phyloP scores from a whole-genome alignment of 1,139 yeast species.

The Hyphopichia buzzinii region DNA sequence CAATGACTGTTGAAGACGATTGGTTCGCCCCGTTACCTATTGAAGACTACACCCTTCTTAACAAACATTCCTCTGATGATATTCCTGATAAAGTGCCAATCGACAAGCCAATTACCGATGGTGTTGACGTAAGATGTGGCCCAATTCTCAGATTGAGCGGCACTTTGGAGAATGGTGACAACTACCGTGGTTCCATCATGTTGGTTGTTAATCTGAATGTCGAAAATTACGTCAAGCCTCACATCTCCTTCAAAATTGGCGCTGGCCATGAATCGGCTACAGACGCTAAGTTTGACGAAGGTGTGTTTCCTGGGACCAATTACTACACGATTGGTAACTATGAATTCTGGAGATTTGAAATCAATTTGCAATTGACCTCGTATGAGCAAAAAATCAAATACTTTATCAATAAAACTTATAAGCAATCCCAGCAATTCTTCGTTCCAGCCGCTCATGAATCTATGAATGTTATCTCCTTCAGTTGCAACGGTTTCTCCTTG shows the following conservation, averaged over 20 bases:
- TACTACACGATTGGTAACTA: conserved; percentile 49
- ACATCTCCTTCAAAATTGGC: conserved; percentile 39
- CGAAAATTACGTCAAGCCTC: conserved; percentile 29
- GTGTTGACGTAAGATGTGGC: conserved; percentile 64
- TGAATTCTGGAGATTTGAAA: conserved; percentile 61
- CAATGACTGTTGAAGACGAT: conserved; percentile 11
- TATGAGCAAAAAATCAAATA: conserved; percentile 64
- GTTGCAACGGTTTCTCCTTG: conserved; percentile 92
- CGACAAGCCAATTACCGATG: conserved; percentile 23
- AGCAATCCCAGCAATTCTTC: conserved; percentile 48
- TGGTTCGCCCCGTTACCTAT: conserved; percentile 34
- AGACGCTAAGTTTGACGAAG: conserved; percentile 16
- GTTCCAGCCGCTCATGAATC: conserved; percentile 58
- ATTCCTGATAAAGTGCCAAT: conserved; percentile 28
- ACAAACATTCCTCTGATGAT: conserved; percentile 20
- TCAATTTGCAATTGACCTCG: conserved; percentile 45
- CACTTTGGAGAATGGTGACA: conserved; percentile 45
- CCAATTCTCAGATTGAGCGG: conserved; percentile 72
- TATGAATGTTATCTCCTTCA: conserved; percentile 77
- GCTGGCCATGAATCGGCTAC: conserved; percentile 9
- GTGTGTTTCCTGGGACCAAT: conserved; percentile 44
- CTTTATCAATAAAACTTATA: conserved; percentile 44
- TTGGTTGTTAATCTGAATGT: conserved; percentile 51
- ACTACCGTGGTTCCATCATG: conserved; percentile 66
- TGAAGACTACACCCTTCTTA: conserved; percentile 25